Evolutionary conservation across 208 protist genomes (phyloP), one percentile per base, ranked within the genome.

Genomic region (Leishmania major): DNA sequence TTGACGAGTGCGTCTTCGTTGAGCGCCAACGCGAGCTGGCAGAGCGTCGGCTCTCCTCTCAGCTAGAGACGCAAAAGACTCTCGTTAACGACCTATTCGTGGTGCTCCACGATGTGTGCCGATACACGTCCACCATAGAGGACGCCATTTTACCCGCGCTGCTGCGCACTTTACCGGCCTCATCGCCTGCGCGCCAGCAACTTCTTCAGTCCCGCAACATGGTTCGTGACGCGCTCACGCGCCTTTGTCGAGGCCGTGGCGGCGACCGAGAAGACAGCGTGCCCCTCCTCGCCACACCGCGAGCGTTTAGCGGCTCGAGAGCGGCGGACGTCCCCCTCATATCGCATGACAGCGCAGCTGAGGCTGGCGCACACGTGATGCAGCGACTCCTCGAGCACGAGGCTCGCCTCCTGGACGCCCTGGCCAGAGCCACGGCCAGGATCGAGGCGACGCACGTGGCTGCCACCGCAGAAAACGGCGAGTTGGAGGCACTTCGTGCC

Each of bases 1-100:
- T 96, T 77, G 93, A 96, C 83, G 93, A 96, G 78, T 93, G 88
- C 77, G 86, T 96, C 31, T 93, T 93, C 57, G 85, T 90, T 15
- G 93, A 96, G 79, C 79, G 80, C n/a, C 90, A 96, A 80, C 88
- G 90, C 43, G 86, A 90, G 11, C 49, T 87, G 7, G 88, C 82
- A 57, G 88, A 93, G 79, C 82, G 83, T n/a, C 81, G 74, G 0
- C 79, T 89, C 25, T 80, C 73, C 15, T 66, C 76, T n/a, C 84
- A 89, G 28, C 53, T 92, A 15, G 43, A 67, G 40, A 64, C 83
- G n/a, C 84, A 86, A 40, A 80, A 83, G 67, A 55, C 6, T 1
- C n/a, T 86, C 4, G 45, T 88, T 35, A 43, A 78, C 57, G 75
- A 88, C n/a, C 59, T 87, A 25, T 51, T 87, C 0, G 66, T 45